These are phyloP conservation scores for Mrakia frigida DNA, from an alignment of 768 basidiomycete genomes.

Conservation along the genomic window DNA sequence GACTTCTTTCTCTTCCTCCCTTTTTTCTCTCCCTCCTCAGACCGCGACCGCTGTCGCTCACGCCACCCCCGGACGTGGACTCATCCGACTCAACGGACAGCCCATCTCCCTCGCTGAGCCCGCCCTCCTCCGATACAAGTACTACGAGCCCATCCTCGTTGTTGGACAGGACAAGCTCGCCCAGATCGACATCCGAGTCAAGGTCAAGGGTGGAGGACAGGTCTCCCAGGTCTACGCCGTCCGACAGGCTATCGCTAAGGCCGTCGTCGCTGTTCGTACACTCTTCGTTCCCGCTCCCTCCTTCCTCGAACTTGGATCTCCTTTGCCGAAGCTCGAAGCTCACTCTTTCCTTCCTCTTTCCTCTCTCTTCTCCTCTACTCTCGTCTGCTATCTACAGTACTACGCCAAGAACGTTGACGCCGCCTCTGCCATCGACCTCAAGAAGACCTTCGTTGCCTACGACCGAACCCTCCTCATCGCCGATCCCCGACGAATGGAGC, in stretches of 20 bases:
- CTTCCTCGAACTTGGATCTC: neutral
- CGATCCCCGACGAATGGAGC: constrained; percentile 81
- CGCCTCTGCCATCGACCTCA: constrained; percentile 91
- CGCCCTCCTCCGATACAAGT: constrained; percentile 84
- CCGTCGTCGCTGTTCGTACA: constrained; percentile 74
- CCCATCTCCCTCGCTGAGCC: constrained; percentile 95
- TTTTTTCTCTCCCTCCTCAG: constrained; percentile 47
- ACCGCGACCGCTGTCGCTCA: constrained; percentile 98
- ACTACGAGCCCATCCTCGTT: constrained; percentile 95
- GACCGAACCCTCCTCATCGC: constrained; percentile 58
- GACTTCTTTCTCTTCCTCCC: too few species aligned
- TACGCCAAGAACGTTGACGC: constrained; percentile 99
- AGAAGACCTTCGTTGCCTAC: constrained; percentile 95
- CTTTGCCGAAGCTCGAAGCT: neutral
- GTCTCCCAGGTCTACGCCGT: constrained; percentile 98
- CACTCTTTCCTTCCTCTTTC: neutral
- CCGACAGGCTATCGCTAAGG: constrained; percentile 97
- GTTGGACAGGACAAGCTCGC: constrained; percentile 83
- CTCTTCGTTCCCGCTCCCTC: neutral
- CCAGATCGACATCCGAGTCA: constrained; percentile 89
- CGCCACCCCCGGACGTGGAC: constrained; percentile 90
- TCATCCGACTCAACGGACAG: constrained; percentile 93
- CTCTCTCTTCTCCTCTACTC: too few species aligned
- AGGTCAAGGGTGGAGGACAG: constrained; percentile 98
- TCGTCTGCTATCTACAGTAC: constrained; percentile 43